Evolutionary conservation across 768 basidiomycete genomes (phyloP), one percentile per base, ranked within the genome.

Genomic region (Chalciporus piperatus): DNA sequence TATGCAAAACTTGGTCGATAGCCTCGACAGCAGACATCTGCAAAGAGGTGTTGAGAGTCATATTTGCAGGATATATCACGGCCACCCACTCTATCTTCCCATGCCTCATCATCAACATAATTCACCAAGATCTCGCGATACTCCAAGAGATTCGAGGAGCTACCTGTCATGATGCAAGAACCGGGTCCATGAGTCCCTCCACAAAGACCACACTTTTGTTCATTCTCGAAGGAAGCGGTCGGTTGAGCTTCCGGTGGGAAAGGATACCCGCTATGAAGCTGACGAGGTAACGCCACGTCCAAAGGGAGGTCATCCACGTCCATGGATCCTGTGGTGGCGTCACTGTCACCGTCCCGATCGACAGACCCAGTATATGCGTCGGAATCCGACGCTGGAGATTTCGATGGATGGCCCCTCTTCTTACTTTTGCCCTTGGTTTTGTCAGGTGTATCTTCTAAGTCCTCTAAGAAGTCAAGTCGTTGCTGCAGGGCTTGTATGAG

Each of bases 61-160:
- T 8, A 2, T 41, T 39, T 38, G 32, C n/a, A 43, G 32, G 35
- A 58, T 39, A 9, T 35, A 38, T 14, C 16, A 17, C 50, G 3
- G 22, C 70, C 72, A 58, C 65, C 20, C 67, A 88, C 89, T 59
- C 87, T 73, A 33, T 77, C 74, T 63, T 85, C 82, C 60, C 79
- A 75, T 40, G 86, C 73, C 57, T 92, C 89, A 57, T 84, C 82
- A 14, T 79, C 76, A n/a, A 77, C 73, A 54, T 86, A 75, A 25
- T 78, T 66, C 54, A 90, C 67, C 33, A 91, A 67, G 71, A 89
- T 83, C 41, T 77, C 74, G 40, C 89, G 80, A 60, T 82, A 90
- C 58, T 87, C 82, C 12, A 80, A 78, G 19, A 92, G 73, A 62
- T 89, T 81, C 50, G 81, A 76, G 16, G 86, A 81, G 45, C 70